Evolutionary conservation across 345 rosid genomes (phyloP), one percentile per base, ranked within the genome.

Genomic region (Eucalyptus grandis): DNA sequence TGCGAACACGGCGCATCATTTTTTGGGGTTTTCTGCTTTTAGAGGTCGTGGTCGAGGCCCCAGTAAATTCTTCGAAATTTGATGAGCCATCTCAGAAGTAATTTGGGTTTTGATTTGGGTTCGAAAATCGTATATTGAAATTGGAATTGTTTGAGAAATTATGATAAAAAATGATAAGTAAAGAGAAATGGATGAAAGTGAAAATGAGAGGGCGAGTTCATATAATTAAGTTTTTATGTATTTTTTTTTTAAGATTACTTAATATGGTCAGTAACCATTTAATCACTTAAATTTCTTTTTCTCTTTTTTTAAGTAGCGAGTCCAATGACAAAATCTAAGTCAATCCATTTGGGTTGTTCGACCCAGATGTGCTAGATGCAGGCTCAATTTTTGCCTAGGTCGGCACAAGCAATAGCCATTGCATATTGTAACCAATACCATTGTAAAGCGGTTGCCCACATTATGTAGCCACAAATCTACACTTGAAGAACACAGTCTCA

Each of bases 331-430:
- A 62, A 62, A 62, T 31, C 15, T 3, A 1, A 60, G 67, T 13
- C 8, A 60, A 60, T 27, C 16, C 15, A 4, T 60, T 27, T 53
- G 56, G 10, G 24, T 53, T 24, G 4, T 53, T 53, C 24, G 1
- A 53, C 10, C 1, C 10, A 1, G 9, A 2, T 1, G 2, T 65
- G 21, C 8, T 14, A 8, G 17, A 15, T 65, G 16, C 2, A 65
- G 5, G 37, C 77, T 65, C 40, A n/a, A 7, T n/a, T 15, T 65
- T 14, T 30, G 9, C 72, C 34, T 62, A 62, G 17, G 8, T 12
- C 4, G 5, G 9, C 34, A 14, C 5, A 12, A 1, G n/a, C 1
- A 30, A 4, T 14, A 9, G 5, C 9, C 19, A 62, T 30, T 30
- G 34, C 34, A 6, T 62, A 62, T 65, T n/a, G 37, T 65, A 15